Percentiles rank a stretch among this genome's conserved stretches.
Evolutionary conservation across 2,329 filamentous ascomycete genomes (phyloP).

Genomic region (Talaromyces sp.): DNA sequence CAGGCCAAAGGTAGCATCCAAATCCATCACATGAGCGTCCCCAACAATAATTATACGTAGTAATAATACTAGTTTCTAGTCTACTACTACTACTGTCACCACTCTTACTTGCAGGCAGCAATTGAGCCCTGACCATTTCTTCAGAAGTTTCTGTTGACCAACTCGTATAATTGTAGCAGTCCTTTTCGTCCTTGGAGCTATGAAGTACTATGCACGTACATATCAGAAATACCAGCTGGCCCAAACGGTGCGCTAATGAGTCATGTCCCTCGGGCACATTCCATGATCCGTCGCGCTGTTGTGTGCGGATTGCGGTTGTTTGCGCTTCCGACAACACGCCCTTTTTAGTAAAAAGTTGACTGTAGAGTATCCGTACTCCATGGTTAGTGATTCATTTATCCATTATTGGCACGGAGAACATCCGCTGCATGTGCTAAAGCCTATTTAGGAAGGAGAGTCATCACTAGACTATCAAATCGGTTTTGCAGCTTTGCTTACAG

Average conservation of each 20-base stretch:
- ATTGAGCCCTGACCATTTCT: neutral
- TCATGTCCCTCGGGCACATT: neutral
- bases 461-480: neutral
- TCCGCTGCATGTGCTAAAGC: neutral
- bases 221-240: neutral
- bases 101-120: neutral
- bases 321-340: no score
- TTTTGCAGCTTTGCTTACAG: neutral
- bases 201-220: neutral
- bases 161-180: neutral
- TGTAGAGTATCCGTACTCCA: no score
- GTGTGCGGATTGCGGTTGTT: neutral
- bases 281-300: neutral
- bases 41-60: neutral
- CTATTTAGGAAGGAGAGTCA: neutral
- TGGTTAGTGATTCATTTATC: no score
- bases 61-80: neutral
- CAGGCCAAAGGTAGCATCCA: neutral
- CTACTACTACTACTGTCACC: no score
- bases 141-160: neutral
- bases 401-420: neutral
- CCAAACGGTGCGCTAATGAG: neutral
- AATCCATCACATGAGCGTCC: neutral
- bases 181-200: neutral
- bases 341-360: neutral